These are phyloP conservation scores for Bassia scoparia DNA, from an alignment of 148 eudicot genomes.

Conservation along the genomic window DNA sequence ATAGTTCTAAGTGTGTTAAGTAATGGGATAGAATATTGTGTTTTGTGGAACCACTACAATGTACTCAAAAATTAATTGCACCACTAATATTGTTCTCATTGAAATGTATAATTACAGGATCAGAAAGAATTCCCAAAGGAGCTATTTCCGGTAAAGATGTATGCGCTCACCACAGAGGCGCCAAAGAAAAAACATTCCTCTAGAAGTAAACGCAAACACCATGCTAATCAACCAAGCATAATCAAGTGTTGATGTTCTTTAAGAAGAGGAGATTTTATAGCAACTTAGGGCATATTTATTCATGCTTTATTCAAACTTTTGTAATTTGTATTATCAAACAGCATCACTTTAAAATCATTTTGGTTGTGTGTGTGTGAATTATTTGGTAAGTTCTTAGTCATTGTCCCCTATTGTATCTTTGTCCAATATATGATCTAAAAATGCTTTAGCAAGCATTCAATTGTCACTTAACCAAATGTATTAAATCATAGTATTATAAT, in stretches of 20 bases:
- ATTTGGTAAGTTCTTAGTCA: too few species aligned
- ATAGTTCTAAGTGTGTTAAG: too few species aligned
- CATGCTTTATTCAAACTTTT: background rate
- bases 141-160: conserved; percentile 84
- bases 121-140: conserved; percentile 76
- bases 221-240: conserved; percentile 52
- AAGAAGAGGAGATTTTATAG: too few species aligned
- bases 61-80: background rate
- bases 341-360: too few species aligned
- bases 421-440: too few species aligned
- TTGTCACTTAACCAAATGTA: too few species aligned
- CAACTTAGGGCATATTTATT: background rate
- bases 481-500: too few species aligned
- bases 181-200: conserved; percentile 37
- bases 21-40: too few species aligned
- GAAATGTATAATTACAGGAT: conserved; percentile 43
- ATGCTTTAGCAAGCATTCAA: too few species aligned
- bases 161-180: conserved; percentile 68
- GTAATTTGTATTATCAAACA: too few species aligned
- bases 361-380: too few species aligned
- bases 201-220: conserved; percentile 35
- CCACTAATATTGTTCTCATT: background rate
- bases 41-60: background rate
- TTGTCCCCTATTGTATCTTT: too few species aligned
- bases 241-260: conserved; percentile 38